A percentile compares a stretch with the other conserved stretches of the same genome.
Conservation (phyloP, 176 grass and related monocot genomes). For the Saccharum officinarum region DNA sequence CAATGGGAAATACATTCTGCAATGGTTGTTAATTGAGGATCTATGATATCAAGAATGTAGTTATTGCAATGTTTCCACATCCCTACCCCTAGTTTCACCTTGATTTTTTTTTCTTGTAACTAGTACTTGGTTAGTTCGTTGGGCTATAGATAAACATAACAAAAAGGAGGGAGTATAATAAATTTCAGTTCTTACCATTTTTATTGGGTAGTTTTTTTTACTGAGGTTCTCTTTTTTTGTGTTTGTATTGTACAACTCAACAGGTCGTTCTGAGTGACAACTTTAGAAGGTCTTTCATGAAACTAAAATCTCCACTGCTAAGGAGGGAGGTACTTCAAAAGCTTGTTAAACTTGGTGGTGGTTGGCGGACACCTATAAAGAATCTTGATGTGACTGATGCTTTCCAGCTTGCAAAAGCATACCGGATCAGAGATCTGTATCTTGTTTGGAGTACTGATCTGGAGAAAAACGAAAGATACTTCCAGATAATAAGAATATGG, state of each 20-base stretch:
- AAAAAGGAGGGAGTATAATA: no score
- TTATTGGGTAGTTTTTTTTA: not conserved
- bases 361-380: constrained; percentile 54
- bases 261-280: constrained; percentile 81
- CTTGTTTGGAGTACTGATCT: constrained; percentile 84
- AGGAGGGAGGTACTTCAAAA: constrained; percentile 57
- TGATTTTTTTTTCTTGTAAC: not conserved
- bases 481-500: constrained; percentile 82
- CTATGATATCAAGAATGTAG: no score
- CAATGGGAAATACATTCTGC: no score
- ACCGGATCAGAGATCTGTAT: constrained; percentile 45
- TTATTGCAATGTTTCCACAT: no score
- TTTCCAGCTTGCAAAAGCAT: constrained; percentile 55
- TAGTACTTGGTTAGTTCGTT: no score
- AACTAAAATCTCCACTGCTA: constrained; percentile 49
- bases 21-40: no score
- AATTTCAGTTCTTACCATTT: not conserved
- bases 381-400: constrained; percentile 21
- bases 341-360: constrained; percentile 64
- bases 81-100: not conserved
- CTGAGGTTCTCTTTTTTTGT: constrained; percentile 3
- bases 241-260: constrained; percentile 13
- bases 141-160: no score
- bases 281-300: constrained; percentile 70
- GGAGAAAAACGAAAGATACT: constrained; percentile 55